Evolutionary conservation across 768 basidiomycete genomes (phyloP).

Genomic region (Ramaria sp.): DNA sequence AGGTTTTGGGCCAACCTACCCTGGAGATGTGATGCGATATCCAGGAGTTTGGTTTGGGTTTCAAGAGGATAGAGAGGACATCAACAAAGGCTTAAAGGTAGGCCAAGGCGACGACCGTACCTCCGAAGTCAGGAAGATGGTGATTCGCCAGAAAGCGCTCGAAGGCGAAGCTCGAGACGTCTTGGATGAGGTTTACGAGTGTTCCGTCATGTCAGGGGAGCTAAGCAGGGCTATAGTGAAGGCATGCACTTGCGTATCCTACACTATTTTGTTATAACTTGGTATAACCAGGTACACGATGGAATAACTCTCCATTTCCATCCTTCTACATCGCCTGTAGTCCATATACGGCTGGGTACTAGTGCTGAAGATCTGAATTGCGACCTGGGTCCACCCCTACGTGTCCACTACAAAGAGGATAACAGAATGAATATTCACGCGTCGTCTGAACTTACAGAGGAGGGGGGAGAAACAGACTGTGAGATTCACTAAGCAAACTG

Average conservation of each 20-base stretch:
- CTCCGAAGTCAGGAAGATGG: conserved; percentile 68
- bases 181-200: conserved; percentile 62
- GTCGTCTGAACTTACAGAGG: conserved; percentile 24
- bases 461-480: conserved; percentile 39
- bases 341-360: conserved; percentile 63
- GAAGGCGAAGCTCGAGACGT: conserved; percentile 44
- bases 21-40: conserved; percentile 65
- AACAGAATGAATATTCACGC: conserved; percentile 80
- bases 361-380: conserved; percentile 73
- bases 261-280: not conserved
- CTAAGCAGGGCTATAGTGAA: conserved; percentile 57
- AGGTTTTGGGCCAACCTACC: conserved; percentile 77
- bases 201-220: conserved; percentile 61
- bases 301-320: conserved; percentile 65
- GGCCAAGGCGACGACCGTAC: conserved; percentile 46
- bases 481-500: not conserved
- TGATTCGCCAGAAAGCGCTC: conserved; percentile 58
- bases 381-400: conserved; percentile 69
- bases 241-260: conserved; percentile 24
- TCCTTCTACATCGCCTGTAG: conserved; percentile 36
- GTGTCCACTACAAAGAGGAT: conserved; percentile 81
- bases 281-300: conserved; percentile 47
- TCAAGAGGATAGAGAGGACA: conserved; percentile 49
- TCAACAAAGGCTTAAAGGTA: conserved; percentile 41
- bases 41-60: conserved; percentile 81